These are phyloP conservation scores for Nectriaceae sp. DNA, from an alignment of 2,329 filamentous ascomycete species.

Conservation along the genomic window DNA sequence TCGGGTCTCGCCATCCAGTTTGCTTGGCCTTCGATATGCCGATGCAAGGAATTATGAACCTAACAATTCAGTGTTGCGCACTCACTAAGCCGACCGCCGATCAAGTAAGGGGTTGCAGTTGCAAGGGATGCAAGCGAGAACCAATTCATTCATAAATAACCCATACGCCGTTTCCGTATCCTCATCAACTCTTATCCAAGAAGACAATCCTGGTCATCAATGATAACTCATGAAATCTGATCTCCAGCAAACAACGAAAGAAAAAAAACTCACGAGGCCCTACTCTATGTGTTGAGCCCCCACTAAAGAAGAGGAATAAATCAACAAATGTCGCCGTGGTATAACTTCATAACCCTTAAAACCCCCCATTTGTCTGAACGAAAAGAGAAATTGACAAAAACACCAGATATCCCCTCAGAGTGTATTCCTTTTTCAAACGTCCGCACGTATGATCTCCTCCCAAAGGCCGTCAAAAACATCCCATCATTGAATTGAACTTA, in stretches of 20 bases:
- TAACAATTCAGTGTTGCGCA: too few relatives aligned
- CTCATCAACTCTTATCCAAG: not conserved
- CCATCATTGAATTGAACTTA: not conserved
- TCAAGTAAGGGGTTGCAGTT: not conserved
- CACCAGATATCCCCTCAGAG: not conserved
- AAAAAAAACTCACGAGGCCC: not conserved
- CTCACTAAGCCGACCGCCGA: not conserved
- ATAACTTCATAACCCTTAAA: not conserved
- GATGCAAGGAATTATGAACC: not conserved
- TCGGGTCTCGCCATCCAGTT: not conserved
- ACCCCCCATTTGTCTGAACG: not conserved
- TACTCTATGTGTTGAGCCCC: not conserved
- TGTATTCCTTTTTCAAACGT: too few relatives aligned
- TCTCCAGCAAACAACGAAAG: not conserved
- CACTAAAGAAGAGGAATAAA: not conserved
- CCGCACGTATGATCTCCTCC: not conserved
- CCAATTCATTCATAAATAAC: not conserved
- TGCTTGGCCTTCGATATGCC: not conserved
- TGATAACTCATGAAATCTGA: not conserved
- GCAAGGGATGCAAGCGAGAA: not conserved
- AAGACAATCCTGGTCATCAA: not conserved
- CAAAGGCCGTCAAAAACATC: slow-evolving; percentile 2
- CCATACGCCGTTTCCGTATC: not conserved
- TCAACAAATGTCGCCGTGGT: slow-evolving; percentile 8
- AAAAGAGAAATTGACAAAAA: not conserved